These are phyloP conservation scores for Anisodus tanguticus DNA, from an alignment of 257 asterid genomes.

Conservation along the genomic window DNA sequence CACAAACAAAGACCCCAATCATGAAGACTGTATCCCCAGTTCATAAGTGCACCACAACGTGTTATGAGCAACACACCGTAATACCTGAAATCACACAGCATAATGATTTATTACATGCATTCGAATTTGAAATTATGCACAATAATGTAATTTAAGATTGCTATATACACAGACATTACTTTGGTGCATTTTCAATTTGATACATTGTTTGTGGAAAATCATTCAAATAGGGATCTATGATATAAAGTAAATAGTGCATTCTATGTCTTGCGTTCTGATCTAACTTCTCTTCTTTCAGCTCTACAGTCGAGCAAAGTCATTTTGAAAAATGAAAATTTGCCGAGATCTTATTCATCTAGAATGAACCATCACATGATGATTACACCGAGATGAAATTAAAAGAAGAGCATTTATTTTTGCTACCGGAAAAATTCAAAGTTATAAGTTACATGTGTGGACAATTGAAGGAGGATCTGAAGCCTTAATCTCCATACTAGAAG, in stretches of 20 bases:
- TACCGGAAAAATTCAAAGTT: background rate
- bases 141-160: background rate
- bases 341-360: background rate
- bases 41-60: slow-evolving; percentile 73
- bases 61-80: slow-evolving; percentile 94
- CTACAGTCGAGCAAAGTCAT: background rate
- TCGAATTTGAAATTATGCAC: background rate
- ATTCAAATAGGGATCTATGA: background rate
- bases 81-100: slow-evolving; percentile 51
- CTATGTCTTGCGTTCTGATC: background rate
- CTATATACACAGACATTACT: background rate
- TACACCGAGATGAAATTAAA: background rate
- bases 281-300: background rate
- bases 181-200: background rate
- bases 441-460: background rate
- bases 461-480: background rate
- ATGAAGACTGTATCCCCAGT: slow-evolving; percentile 64
- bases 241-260: background rate
- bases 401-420: background rate
- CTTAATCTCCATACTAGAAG: background rate
- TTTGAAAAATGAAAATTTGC: background rate
- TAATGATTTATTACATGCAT: background rate
- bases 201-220: background rate
- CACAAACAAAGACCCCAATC: slow-evolving; percentile 64
- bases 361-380: background rate